Evolutionary conservation across 345 rosid genomes (phyloP).

Genomic region (Moricandia moricandioides): DNA sequence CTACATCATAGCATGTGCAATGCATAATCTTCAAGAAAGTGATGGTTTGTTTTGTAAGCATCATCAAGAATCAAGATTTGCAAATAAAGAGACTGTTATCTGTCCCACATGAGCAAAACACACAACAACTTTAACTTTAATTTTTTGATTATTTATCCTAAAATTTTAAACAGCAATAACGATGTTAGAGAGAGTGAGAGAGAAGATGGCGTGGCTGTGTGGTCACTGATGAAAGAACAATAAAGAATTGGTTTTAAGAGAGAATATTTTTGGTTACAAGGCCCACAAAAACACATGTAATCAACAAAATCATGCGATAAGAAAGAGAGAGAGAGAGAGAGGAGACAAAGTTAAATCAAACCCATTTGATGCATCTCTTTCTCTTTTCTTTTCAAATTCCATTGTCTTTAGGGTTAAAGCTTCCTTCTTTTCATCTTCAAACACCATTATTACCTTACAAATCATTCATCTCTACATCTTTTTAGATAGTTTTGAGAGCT

Average conservation of each 20-base stretch:
- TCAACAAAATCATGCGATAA: conserved; percentile 47
- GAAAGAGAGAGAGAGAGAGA: conserved; percentile 23
- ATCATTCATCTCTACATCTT: conserved; percentile 37
- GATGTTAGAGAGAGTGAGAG: conserved; percentile 1
- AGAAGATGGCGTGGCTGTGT: conserved; percentile 40
- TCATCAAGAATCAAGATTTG: conserved; percentile 25
- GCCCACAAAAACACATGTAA: conserved; percentile 41
- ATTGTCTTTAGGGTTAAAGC: conserved; percentile 32
- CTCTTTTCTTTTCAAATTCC: conserved; percentile 31
- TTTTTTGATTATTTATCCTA: neutral
- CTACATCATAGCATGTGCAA: conserved; percentile 19
- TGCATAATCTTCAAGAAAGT: conserved; percentile 23
- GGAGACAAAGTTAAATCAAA: conserved; percentile 47
- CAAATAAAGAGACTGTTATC: neutral
- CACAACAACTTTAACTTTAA: conserved; percentile 24
- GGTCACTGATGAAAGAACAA: conserved; percentile 27
- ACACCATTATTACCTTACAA: conserved; percentile 47
- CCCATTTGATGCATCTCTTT: conserved; percentile 37
- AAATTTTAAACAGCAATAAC: conserved; percentile 23
- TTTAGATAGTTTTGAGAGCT: conserved; percentile 22
- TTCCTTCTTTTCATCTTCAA: conserved; percentile 54
- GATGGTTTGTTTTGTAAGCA: conserved; percentile 36
- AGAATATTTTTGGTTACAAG: conserved; percentile 22
- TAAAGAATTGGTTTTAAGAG: conserved; percentile 9
- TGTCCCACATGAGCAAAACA: conserved; percentile 29